Base-by-base conservation (phyloP, 805 yeast genomes). In the Kodamaea jinghongensis region DNA sequence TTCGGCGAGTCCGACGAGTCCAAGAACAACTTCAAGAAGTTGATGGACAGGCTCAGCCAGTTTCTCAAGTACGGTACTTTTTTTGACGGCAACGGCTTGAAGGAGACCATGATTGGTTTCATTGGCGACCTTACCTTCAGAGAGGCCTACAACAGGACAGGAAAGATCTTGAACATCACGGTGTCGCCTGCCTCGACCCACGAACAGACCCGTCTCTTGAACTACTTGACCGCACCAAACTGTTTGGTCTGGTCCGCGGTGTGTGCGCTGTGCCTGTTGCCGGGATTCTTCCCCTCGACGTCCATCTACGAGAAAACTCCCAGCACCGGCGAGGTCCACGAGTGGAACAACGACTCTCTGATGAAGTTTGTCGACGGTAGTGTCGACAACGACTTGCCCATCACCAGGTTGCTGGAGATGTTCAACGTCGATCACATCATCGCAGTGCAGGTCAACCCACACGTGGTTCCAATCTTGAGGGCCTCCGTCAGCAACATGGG, bases 361-460 rank as follows among this genome's bases (percentile, higher is more conserved):
- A 78, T 83, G 27, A 83, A 85, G 51, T 93, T 85, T 61, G 90
- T 93, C 22, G 99, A 93, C 61, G 99, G 99, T 0, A 88, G 96
- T 0, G 96, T 93, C 6, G 95, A 91, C 55, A 86, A 87, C 47
- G 99, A 93, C 60, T 65, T 93, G 38, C 99, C 99, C 3, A 83
- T 89, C 17, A 75, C 95, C 2, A 75, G 97, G 49, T 69, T 93
- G 15, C 83, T 95, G 14, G 99, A 93, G 57, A 89, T 93, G 96
- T 93, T 93, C 60, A 91, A 93, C 55, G 96, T 93, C 22, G 96
- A 93, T 58, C 96, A 93, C 60, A 90, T 93, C 46, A 89, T 93
- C 50, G 99, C 97, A 0, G 91, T 96, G 33, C 99, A 93, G 59
- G 99, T 93, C 1, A 93, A 93, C 55, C 95, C 97, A 0, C 99